phyloP scores from a whole-genome alignment of 768 basidiomycete genomes.

The Melanogaster broomeanus region DNA sequence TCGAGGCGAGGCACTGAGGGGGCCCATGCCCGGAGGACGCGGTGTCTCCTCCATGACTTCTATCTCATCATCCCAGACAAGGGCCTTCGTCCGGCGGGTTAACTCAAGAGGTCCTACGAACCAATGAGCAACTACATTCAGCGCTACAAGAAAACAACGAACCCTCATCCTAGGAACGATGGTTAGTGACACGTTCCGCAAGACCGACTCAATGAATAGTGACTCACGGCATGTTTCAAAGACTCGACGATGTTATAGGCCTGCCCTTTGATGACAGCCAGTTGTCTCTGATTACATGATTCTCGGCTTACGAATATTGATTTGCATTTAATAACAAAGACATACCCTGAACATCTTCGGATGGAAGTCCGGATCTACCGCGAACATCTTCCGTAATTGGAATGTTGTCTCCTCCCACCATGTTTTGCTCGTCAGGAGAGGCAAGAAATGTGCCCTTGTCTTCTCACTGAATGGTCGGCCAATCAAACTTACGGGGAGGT shows the following conservation, averaged over 20 bases:
- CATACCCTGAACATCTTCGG: slow-evolving; percentile 85
- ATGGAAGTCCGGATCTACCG: slow-evolving; percentile 83
- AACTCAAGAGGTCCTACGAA: slow-evolving; percentile 81
- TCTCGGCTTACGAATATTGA: slow-evolving; percentile 6
- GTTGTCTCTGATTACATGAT: slow-evolving; percentile 58
- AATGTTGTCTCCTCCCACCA: slow-evolving; percentile 93
- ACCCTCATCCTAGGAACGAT: slow-evolving; percentile 69
- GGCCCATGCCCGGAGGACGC: slow-evolving; percentile 32
- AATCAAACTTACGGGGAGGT: slow-evolving; percentile 81
- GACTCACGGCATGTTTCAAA: slow-evolving; percentile 68
- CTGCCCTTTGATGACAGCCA: slow-evolving; percentile 93
- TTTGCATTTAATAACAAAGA: slow-evolving; percentile 5
- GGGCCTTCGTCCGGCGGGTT: slow-evolving; percentile 76
- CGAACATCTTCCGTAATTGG: slow-evolving; percentile 74
- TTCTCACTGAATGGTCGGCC: slow-evolving; percentile 84
- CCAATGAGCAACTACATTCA: slow-evolving; percentile 9
- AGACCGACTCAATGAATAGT: neutral
- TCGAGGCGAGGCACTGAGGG: slow-evolving; percentile 52
- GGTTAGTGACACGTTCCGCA: slow-evolving; percentile 6
- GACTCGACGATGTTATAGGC: slow-evolving; percentile 91
- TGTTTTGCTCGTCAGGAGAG: slow-evolving; percentile 74
- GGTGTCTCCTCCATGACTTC: slow-evolving; percentile 61
- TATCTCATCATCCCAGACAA: slow-evolving; percentile 87
- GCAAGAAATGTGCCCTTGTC: slow-evolving; percentile 80
- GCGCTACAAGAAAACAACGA: slow-evolving; percentile 11